Evolutionary conservation across 2,329 filamentous ascomycete genomes (phyloP), one percentile per base, ranked within the genome.

Genomic region (Allantophomopsis lycopodina): DNA sequence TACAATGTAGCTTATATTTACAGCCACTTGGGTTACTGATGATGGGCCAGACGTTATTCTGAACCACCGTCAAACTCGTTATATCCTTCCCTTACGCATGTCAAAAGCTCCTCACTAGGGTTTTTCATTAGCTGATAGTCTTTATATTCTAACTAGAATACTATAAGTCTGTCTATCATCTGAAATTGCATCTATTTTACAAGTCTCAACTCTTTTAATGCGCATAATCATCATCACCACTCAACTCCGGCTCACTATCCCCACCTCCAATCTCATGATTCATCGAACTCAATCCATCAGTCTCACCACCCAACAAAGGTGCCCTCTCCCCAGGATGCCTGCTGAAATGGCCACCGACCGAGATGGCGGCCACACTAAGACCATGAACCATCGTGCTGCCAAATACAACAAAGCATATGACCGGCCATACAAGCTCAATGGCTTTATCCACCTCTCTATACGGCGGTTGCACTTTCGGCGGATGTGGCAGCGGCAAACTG

Each of bases 301-400:
- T 64, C 53, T 74, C 69, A 2, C 48, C 60, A 2, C 60, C 65
- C 35, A 73, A 55, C 12, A 73, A 47, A 10, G 67, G 66, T 21
- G 68, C 65, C 33, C 69, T 45, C 44, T 70, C 61, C 4, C 61
- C 62, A 39, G 65, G 59, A 12, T 60, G 50, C 23, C 66, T 55
- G 3, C 53, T 50, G 44, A 67, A 66, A 51, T 73, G 67, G 0
- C 64, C 61, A 1, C 53, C 56, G 1, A 74, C 39, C 44, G 66
- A 69, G 41, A 74, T 63, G 0, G 56, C 63, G 37, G 69, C 49
- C 2, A 70, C 68, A 43, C 65, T 69, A 31, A 73, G 47, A 0
- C 70, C 70, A 54, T 74, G 69, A 5, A 74, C 58, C 43, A 74
- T 54, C 4, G 65, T 71, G 43, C 65, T 69, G 3, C 66, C 66